Base-by-base conservation (phyloP, 2,329 filamentous ascomycete species). In the Ceratocystis smalleyi region DNA sequence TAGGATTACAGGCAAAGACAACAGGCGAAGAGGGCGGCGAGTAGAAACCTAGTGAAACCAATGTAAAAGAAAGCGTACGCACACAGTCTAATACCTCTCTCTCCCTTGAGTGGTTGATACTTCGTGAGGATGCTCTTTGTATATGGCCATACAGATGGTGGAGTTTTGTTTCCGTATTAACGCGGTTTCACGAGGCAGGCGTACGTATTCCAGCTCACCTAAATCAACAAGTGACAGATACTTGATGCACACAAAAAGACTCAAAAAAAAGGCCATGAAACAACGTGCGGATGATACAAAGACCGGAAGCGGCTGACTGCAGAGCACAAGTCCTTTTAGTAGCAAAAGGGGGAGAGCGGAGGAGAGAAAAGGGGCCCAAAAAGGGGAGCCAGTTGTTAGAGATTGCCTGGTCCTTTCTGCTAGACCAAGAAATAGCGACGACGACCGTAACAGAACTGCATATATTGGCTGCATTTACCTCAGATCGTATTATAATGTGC, bases 1-100 rank as follows among this genome's bases (percentile, higher is more conserved):
- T 24, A 32, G 32, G 12, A 57, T 57, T 19, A 30, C 51, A 19
- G 6, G 8, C 24, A 57, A 57, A 57, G 51, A 57, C 51, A 57
- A 57, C 24, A 57, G 51, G 51, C 51, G 51, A 57, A 19, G 17
- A 57, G 35, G 51, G 51, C 51, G 51, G 51, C 51, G 51, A 57
- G 27, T n/a, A 30, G 27, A 35, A 32, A 57, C n/a, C 2, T 2
- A 19, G 51, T 57, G 51, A 35, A 57, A 57, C 51, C 51, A 57
- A 57, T 57, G 32, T 57, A 57, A 5, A 57, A 57, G 47, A 27
- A 51, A 51, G 7, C 8, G 47, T 24, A 51, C 51, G 24, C 24
- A 32, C 15, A 55, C n/a, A n/a, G n/a, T n/a, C n/a, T n/a, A n/a
- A n/a, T n/a, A n/a, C n/a, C n/a, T n/a, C n/a, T n/a, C n/a, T n/a